Evolutionary conservation across 257 asterid genomes (phyloP).

Genomic region (Nicotiana otophora): DNA sequence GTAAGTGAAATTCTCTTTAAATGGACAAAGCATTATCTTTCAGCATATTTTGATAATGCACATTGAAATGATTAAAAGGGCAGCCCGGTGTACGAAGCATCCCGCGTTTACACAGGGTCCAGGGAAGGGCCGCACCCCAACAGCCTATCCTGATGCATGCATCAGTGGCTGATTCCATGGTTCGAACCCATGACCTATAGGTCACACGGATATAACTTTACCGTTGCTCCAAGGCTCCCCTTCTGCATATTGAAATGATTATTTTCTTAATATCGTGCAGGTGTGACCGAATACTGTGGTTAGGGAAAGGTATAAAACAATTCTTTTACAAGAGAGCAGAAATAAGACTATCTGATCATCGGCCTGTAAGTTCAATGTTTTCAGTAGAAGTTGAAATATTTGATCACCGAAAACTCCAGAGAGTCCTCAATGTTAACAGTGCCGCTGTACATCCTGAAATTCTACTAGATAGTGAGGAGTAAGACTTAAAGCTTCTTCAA

Average conservation of each 20-base stretch:
- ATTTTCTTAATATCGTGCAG: constrained; percentile 29
- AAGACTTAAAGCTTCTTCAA: not conserved
- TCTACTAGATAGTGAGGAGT: not conserved
- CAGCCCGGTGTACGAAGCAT: no score
- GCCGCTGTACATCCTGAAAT: not conserved
- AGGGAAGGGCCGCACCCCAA: no score
- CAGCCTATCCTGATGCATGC: no score
- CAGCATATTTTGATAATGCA: no score
- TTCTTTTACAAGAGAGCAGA: constrained; percentile 65
- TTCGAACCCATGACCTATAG: no score
- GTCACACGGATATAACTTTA: no score
- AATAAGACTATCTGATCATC: constrained; percentile 75
- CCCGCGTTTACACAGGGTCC: no score
- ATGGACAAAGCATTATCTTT: not conserved
- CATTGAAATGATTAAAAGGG: no score
- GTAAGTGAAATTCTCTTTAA: constrained; percentile 31
- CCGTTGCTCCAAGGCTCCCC: no score
- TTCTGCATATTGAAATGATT: not conserved
- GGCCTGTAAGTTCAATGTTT: constrained; percentile 76
- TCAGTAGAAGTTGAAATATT: constrained; percentile 83
- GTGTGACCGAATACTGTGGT: constrained; percentile 90
- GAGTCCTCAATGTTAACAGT: constrained; percentile 63
- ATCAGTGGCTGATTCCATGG: no score
- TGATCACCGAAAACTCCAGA: constrained; percentile 68
- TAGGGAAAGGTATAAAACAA: constrained; percentile 75